These are phyloP conservation scores for Hirschioporus abietinus DNA, from an alignment of 768 basidiomycete species.

Conservation along the genomic window DNA sequence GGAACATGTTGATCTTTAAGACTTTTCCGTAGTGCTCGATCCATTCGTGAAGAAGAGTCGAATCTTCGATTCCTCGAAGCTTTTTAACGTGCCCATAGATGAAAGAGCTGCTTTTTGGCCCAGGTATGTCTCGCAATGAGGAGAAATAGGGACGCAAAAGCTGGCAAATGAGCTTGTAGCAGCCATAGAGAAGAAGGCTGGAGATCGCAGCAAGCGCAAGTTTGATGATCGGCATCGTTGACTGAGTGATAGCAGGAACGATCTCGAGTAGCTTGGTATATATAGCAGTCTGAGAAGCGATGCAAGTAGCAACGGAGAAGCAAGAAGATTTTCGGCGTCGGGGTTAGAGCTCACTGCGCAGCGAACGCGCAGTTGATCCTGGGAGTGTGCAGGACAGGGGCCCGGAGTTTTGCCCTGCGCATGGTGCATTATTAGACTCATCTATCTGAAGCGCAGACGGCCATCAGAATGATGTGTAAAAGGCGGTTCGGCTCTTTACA, in stretches of 20 bases:
- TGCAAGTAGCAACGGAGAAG: too few relatives aligned
- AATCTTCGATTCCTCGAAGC: slow-evolving; percentile 35
- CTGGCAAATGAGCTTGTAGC: background rate
- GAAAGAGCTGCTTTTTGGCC: slow-evolving; percentile 39
- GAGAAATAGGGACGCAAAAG: slow-evolving; percentile 19
- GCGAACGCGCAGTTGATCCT: too few relatives aligned
- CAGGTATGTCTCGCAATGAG: slow-evolving; percentile 43
- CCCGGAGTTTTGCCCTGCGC: too few relatives aligned
- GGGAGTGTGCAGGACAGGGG: too few relatives aligned
- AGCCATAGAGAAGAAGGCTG: background rate
- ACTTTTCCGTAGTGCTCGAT: slow-evolving; percentile 43
- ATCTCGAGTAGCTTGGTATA: background rate
- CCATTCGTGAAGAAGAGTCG: slow-evolving; percentile 41
- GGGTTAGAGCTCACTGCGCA: too few relatives aligned
- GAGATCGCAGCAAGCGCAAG: background rate
- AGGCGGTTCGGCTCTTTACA: too few relatives aligned
- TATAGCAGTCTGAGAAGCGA: background rate
- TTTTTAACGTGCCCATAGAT: slow-evolving; percentile 46
- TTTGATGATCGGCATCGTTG: background rate
- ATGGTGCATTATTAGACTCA: too few relatives aligned
- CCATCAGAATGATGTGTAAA: too few relatives aligned
- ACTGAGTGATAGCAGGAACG: background rate
- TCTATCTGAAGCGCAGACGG: too few relatives aligned
- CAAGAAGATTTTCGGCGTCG: too few relatives aligned
- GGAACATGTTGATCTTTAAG: slow-evolving; percentile 13